A percentile compares a stretch with the other conserved stretches of the same genome.
These are phyloP conservation scores for Fagus sylvatica DNA, from an alignment of 306 rosid species.

Conservation along the genomic window DNA sequence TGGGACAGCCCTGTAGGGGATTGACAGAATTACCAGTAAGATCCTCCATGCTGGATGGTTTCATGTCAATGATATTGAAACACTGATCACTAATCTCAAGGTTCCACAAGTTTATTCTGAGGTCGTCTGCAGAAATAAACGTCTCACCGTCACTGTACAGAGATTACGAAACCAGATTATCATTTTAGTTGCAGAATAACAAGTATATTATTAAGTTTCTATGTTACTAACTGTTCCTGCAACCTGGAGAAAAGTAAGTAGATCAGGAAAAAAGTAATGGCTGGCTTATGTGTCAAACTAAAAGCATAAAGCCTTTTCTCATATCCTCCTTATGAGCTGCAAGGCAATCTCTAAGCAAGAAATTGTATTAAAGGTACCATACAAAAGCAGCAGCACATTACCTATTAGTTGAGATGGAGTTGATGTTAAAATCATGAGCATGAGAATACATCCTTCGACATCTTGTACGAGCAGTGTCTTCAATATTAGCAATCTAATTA, in stretches of 20 bases:
- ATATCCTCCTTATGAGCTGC: not conserved
- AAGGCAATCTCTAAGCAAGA: conserved; percentile 1
- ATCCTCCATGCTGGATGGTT: conserved; percentile 70
- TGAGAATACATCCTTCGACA: conserved; percentile 64
- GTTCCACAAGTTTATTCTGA: conserved; percentile 82
- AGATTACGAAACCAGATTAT: conserved; percentile 27
- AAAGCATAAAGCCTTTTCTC: not conserved
- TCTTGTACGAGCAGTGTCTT: conserved; percentile 42
- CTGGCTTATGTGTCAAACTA: conserved; percentile 5
- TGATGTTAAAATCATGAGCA: conserved; percentile 69
- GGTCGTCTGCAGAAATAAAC: conserved; percentile 71
- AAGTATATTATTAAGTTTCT: not conserved
- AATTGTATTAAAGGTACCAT: not conserved
- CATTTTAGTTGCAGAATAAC: not conserved
- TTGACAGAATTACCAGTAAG: conserved; percentile 53
- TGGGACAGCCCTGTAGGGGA: not conserved
- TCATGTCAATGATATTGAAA: conserved; percentile 72
- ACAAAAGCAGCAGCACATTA: conserved; percentile 24
- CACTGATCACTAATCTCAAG: conserved; percentile 62
- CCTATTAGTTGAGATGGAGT: conserved; percentile 81
- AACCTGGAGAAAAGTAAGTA: not conserved
- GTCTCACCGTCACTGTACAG: conserved; percentile 71
- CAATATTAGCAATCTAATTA: conserved; percentile 46
- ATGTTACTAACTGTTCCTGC: not conserved
- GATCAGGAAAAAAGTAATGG: not conserved